Percentiles rank a stretch among this genome's conserved stretches.
Evolutionary conservation across 78 protist species (phyloP).

Genomic region (Diacronema lutheri): DNA sequence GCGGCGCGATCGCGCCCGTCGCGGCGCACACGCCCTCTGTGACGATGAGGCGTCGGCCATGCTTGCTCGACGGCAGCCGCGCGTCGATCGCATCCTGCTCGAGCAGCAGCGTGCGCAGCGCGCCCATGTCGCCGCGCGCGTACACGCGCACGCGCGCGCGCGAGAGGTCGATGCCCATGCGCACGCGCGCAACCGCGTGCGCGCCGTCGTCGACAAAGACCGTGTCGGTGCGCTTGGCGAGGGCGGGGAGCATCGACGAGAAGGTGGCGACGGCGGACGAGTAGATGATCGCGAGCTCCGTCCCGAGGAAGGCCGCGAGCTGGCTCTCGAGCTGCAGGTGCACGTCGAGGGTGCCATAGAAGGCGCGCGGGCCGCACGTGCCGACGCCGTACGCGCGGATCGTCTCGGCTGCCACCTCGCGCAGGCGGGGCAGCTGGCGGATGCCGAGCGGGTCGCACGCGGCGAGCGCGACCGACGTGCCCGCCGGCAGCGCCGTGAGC

Average conservation of each 20-base stretch:
- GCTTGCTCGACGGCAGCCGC: slow-evolving; percentile 1
- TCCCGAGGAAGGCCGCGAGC: slow-evolving; percentile 64
- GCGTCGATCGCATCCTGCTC: not conserved
- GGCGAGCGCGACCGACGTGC: not conserved
- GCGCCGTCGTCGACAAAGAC: slow-evolving; percentile 69
- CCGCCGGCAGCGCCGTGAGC: too few species aligned
- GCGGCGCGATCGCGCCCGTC: slow-evolving; percentile 60
- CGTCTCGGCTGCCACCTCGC: not conserved
- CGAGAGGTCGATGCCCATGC: slow-evolving; percentile 68
- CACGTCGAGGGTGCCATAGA: slow-evolving; percentile 90
- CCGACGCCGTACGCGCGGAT: slow-evolving; percentile 89
- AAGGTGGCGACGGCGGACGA: slow-evolving; percentile 83
- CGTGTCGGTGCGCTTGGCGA: slow-evolving; percentile 81
- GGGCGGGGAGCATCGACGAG: slow-evolving; percentile 86
- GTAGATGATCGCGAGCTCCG: slow-evolving; percentile 76
- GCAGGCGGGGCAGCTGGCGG: too few species aligned
- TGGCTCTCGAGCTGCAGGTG: slow-evolving; percentile 82
- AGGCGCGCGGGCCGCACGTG: slow-evolving; percentile 98
- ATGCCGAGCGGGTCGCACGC: not conserved
- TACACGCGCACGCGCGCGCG: slow-evolving; percentile 57
- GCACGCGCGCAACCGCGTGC: not conserved
- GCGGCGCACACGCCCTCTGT: slow-evolving; percentile 80
- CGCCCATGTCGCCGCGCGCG: slow-evolving; percentile 70
- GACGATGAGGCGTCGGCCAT: slow-evolving; percentile 73
- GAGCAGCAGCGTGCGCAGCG: slow-evolving; percentile 46